These are phyloP conservation scores for Aspergillus carbonarius DNA, from an alignment of 2,329 filamentous ascomycete genomes.

Conservation along the genomic window DNA sequence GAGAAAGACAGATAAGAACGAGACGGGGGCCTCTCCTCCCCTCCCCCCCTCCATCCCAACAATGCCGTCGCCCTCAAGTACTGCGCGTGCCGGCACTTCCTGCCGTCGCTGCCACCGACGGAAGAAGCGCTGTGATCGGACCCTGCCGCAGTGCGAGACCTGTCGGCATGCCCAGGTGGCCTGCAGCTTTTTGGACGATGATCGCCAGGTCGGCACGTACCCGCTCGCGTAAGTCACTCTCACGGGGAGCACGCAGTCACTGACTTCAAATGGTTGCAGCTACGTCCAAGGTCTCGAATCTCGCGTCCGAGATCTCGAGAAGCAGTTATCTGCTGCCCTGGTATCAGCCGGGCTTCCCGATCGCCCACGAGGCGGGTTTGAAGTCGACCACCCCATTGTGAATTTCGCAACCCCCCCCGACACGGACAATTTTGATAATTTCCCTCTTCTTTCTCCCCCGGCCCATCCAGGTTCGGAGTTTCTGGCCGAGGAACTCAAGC, in stretches of 20 bases:
- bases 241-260: neutral
- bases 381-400: slow-evolving; percentile 8
- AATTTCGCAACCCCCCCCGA: slow-evolving; percentile 1
- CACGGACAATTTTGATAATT: slow-evolving; percentile 1
- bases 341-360: neutral
- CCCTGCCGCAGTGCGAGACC: slow-evolving; percentile 41
- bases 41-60: neutral
- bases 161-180: slow-evolving; percentile 38
- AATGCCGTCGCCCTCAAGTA: slow-evolving; percentile 19
- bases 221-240: slow-evolving; percentile 39
- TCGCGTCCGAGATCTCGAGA: slow-evolving; percentile 26
- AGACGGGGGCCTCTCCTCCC: neutral
- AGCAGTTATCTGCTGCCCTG: slow-evolving; percentile 15
- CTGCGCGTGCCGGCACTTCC: slow-evolving; percentile 28
- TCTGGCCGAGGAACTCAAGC: slow-evolving; percentile 38
- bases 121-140: slow-evolving; percentile 47
- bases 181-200: slow-evolving; percentile 45
- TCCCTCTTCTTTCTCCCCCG: neutral
- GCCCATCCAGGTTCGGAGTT: slow-evolving; percentile 16
- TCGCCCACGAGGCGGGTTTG: neutral
- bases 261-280: slow-evolving; percentile 13
- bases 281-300: slow-evolving; percentile 38
- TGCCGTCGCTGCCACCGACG: slow-evolving; percentile 45
- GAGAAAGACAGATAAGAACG: slow-evolving; percentile 7
- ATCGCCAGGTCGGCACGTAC: slow-evolving; percentile 42